Percentiles rank a stretch among this genome's conserved stretches.
Evolutionary conservation across 2,329 filamentous ascomycete genomes (phyloP).

Genomic region (Fusarium guadeloupense): DNA sequence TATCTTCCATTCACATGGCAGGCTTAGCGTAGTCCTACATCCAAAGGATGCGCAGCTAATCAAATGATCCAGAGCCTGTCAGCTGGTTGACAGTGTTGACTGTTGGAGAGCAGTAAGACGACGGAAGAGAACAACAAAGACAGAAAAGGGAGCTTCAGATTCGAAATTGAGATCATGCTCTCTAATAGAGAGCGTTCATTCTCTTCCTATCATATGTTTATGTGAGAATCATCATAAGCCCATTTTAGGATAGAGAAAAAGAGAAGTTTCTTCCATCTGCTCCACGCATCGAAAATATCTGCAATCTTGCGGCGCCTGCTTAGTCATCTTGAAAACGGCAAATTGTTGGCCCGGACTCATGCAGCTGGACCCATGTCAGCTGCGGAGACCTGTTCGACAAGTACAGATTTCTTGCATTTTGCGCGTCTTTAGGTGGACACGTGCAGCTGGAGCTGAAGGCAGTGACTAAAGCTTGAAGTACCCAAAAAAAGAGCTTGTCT

Average conservation of each 20-base stretch:
- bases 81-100: neutral
- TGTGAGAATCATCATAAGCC: slow-evolving; percentile 70
- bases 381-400: slow-evolving; percentile 16
- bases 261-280: slow-evolving; percentile 34
- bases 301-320: slow-evolving; percentile 22
- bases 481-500: slow-evolving; percentile 27
- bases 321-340: slow-evolving; percentile 41
- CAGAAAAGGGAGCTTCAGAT: slow-evolving; percentile 63
- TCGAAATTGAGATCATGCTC: slow-evolving; percentile 69
- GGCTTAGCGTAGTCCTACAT: too few species aligned
- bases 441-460: slow-evolving; percentile 14
- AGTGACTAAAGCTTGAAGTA: slow-evolving; percentile 35
- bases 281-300: slow-evolving; percentile 35
- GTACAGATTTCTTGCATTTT: slow-evolving; percentile 29
- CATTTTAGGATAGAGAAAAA: slow-evolving; percentile 49
- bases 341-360: slow-evolving; percentile 38
- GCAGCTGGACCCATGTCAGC: slow-evolving; percentile 6
- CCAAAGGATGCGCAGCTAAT: neutral
- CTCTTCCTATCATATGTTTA: slow-evolving; percentile 74
- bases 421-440: slow-evolving; percentile 2
- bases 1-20: too few species aligned
- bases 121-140: slow-evolving; percentile 12
- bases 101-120: neutral
- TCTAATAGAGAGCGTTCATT: slow-evolving; percentile 65
- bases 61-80: neutral